Conservation (phyloP, 305 asterid genomes). For the Plantago lanceolata region DNA sequence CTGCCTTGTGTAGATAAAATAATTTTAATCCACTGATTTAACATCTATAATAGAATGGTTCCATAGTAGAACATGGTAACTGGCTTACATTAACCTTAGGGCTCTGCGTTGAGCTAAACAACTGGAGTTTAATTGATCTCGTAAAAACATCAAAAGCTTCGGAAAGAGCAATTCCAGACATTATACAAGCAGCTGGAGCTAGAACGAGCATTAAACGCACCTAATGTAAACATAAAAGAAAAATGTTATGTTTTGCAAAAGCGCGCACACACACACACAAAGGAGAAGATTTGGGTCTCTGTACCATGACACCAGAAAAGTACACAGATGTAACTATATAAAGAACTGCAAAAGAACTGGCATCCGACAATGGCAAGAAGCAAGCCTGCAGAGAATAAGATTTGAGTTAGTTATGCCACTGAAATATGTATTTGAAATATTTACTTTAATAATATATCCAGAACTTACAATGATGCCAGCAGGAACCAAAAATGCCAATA, state of each 20-base stretch:
- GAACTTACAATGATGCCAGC: constrained; percentile 93
- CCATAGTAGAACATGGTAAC: constrained; percentile 18
- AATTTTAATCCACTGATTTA: constrained; percentile 27
- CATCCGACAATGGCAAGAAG: constrained; percentile 91
- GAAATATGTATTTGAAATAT: constrained; percentile 3
- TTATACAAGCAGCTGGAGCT: constrained; percentile 98
- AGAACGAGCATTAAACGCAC: constrained; percentile 98
- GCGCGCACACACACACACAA: background rate
- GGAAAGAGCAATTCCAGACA: constrained; percentile 99
- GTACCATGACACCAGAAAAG: constrained; percentile 98
- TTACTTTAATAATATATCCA: constrained; percentile 15
- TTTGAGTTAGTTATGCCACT: constrained; percentile 14
- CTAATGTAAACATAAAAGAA: constrained; percentile 39
- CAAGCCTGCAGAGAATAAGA: constrained; percentile 56
- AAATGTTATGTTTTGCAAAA: constrained; percentile 16
- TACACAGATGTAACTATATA: constrained; percentile 94
- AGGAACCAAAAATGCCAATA: constrained; percentile 93
- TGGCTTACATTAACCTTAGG: constrained; percentile 51
- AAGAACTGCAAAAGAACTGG: constrained; percentile 90
- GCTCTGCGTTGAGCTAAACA: constrained; percentile 32
- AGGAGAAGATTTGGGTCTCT: constrained; percentile 25
- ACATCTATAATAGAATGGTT: constrained; percentile 1
- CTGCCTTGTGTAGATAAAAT: constrained; percentile 52
- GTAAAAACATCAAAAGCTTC: constrained; percentile 85
- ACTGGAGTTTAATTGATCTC: constrained; percentile 71